Conservation (phyloP, 345 rosid genomes). For the Carallia pectinifolia region DNA sequence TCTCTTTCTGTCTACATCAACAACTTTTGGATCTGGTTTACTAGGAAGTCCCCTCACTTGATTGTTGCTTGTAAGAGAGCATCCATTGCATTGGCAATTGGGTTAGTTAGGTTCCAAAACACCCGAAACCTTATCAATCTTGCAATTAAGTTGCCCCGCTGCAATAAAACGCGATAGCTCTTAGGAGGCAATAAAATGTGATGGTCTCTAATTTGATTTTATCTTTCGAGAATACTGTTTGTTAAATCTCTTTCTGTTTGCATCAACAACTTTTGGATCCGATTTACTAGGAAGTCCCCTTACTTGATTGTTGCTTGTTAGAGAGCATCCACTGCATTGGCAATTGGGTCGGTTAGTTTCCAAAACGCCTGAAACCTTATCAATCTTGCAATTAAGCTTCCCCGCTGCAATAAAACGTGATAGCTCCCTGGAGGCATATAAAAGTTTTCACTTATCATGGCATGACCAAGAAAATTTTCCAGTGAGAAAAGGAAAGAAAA, state of each 20-base stretch:
- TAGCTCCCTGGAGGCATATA: conserved; percentile 63
- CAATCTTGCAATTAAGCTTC: conserved; percentile 99
- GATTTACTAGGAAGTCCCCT: conserved; percentile 92
- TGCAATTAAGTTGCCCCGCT: conserved; percentile 98
- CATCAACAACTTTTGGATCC: conserved; percentile 82
- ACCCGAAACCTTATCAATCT: conserved; percentile 98
- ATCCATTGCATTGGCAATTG: conserved; percentile 68
- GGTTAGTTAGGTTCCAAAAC: conserved; percentile 97
- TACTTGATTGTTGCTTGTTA: conserved; percentile 98
- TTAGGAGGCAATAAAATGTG: conserved; percentile 39
- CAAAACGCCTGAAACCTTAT: conserved; percentile 96
- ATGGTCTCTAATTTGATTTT: no score
- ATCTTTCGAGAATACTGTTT: no score
- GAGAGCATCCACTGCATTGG: conserved; percentile 86
- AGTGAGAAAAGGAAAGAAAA: not conserved
- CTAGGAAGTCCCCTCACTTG: conserved; percentile 96
- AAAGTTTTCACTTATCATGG: not conserved
- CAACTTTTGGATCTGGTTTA: conserved; percentile 95
- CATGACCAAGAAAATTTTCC: not conserved
- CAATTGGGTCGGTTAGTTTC: conserved; percentile 87
- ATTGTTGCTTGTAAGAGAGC: conserved; percentile 97
- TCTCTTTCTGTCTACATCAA: conserved; percentile 9
- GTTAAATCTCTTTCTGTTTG: no score
- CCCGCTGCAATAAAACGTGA: conserved; percentile 95
- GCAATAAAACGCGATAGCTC: conserved; percentile 93